These are phyloP conservation scores for Xylariaceae sp. DNA, from an alignment of 2,329 filamentous ascomycete genomes.

Conservation along the genomic window DNA sequence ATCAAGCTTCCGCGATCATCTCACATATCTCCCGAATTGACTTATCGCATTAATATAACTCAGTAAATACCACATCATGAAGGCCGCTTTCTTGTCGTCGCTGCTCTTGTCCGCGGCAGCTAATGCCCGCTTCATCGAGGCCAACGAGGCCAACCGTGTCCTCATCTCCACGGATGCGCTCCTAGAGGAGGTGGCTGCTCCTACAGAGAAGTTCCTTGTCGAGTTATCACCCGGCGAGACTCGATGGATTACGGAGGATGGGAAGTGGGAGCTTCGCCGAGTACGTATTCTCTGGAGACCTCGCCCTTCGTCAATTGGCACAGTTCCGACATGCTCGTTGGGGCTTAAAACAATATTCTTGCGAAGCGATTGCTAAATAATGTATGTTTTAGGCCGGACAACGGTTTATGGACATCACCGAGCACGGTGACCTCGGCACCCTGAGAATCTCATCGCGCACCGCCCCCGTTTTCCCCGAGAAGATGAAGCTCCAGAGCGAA, in stretches of 20 bases:
- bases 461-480: slow-evolving; percentile 60
- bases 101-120: slow-evolving; percentile 48
- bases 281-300: slow-evolving; percentile 41
- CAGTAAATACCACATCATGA: slow-evolving; percentile 25
- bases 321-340: not conserved
- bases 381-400: slow-evolving; percentile 60
- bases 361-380: slow-evolving; percentile 16
- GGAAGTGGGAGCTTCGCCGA: slow-evolving; percentile 87
- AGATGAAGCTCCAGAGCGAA: slow-evolving; percentile 58
- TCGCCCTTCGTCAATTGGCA: not conserved
- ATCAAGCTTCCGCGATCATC: not conserved
- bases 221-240: slow-evolving; percentile 81
- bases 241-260: slow-evolving; percentile 83
- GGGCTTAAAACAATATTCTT: too few species aligned
- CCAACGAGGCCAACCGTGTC: slow-evolving; percentile 46
- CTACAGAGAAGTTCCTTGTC: slow-evolving; percentile 61
- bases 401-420: slow-evolving; percentile 93
- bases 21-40: not conserved
- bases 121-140: slow-evolving; percentile 53
- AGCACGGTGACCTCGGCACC: slow-evolving; percentile 59
- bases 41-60: not conserved
- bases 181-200: slow-evolving; percentile 24
- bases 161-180: slow-evolving; percentile 42
- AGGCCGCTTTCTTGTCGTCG: slow-evolving; percentile 46
- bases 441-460: slow-evolving; percentile 34